phyloP scores from a whole-genome alignment of 2,329 filamentous ascomycete genomes.

The Amesomyces nigricolor region DNA sequence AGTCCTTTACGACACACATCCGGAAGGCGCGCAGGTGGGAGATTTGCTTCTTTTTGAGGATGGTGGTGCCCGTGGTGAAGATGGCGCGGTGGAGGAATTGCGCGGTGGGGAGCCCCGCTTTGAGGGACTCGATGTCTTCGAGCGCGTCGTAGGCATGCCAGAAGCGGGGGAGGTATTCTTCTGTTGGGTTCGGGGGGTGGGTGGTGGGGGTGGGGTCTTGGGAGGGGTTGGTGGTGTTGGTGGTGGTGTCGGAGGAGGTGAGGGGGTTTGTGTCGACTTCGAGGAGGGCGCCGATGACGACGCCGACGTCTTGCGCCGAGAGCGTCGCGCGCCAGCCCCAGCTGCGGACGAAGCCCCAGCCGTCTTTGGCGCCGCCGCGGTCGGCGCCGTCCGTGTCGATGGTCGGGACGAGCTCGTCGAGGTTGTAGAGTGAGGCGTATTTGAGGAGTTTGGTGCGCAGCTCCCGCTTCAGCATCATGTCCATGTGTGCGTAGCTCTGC shows the following conservation, averaged over 20 bases:
- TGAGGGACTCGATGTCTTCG: slow-evolving; percentile 68
- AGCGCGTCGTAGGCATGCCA: slow-evolving; percentile 69
- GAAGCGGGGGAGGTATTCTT: slow-evolving; percentile 62
- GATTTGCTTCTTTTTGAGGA: slow-evolving; percentile 92
- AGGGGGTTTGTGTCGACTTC: slow-evolving; percentile 68
- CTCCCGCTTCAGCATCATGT: slow-evolving; percentile 89
- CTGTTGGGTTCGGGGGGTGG: slow-evolving; percentile 46
- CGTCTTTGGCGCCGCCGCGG: slow-evolving; percentile 70
- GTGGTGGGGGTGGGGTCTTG: slow-evolving; percentile 41
- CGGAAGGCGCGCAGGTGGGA: slow-evolving; percentile 88
- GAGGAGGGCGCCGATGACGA: slow-evolving; percentile 83
- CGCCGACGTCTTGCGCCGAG: slow-evolving; percentile 88
- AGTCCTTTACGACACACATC: slow-evolving; percentile 93
- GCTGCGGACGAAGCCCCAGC: slow-evolving; percentile 93
- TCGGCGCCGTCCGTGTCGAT: slow-evolving; percentile 65
- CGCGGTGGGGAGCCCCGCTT: slow-evolving; percentile 71
- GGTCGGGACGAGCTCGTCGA: slow-evolving; percentile 86
- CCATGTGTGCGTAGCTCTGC: slow-evolving; percentile 97
- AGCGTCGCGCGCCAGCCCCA: slow-evolving; percentile 97
- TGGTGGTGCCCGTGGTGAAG: slow-evolving; percentile 80
- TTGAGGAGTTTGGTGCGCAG: slow-evolving; percentile 80
- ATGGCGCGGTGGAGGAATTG: slow-evolving; percentile 90
- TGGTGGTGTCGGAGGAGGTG: slow-evolving; percentile 25
- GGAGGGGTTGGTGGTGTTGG: slow-evolving; percentile 25
- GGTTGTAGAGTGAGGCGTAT: slow-evolving; percentile 86